Evolutionary conservation across 176 grass and related monocot genomes (phyloP).

Genomic region (Aegilops bicornis): DNA sequence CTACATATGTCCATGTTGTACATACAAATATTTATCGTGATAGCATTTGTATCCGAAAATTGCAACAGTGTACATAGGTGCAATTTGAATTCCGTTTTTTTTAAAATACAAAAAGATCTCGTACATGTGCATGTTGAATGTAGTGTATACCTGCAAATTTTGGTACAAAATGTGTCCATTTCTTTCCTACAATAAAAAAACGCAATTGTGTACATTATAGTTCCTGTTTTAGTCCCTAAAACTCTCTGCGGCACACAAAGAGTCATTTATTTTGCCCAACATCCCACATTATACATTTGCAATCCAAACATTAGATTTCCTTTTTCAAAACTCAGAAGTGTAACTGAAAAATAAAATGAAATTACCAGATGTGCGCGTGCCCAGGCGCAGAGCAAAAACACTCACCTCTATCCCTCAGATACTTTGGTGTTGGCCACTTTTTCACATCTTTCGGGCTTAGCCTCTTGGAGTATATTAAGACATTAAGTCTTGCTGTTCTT

Average conservation of each 20-base stretch:
- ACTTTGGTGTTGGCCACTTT: neutral
- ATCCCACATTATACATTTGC: neutral
- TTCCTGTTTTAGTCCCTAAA: neutral
- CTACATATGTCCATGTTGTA: neutral
- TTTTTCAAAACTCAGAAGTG: neutral
- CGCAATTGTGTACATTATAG: neutral
- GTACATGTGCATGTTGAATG: neutral
- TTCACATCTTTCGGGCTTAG: neutral
- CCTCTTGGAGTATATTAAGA: neutral
- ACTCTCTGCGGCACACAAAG: neutral
- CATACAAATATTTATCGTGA: neutral
- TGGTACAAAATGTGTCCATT: neutral
- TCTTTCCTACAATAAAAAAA: neutral
- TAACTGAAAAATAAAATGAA: neutral
- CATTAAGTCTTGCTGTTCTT: neutral
- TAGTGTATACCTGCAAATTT: neutral
- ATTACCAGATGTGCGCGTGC: neutral
- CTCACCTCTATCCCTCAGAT: neutral
- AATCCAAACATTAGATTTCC: neutral
- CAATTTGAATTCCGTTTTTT: neutral
- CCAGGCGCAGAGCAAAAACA: neutral
- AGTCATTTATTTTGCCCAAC: neutral
- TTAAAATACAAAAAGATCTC: neutral
- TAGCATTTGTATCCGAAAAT: neutral
- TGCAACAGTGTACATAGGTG: neutral